Evolutionary conservation across 371 early-diverging fungal genomes (phyloP).

Genomic region (Dinochytrium kinnereticum): DNA sequence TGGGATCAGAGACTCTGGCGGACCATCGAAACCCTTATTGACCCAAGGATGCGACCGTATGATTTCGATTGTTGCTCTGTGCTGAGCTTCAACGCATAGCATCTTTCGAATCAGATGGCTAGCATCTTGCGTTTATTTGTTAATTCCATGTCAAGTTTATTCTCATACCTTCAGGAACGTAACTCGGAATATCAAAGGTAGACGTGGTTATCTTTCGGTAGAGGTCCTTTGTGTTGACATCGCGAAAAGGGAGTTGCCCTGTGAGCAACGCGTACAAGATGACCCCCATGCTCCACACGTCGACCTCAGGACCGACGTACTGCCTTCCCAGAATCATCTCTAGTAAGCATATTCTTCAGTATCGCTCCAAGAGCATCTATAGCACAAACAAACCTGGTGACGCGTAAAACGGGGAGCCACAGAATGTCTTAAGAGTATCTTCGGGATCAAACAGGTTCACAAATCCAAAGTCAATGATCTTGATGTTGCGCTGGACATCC

Average conservation of each 20-base stretch:
- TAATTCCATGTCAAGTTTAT: too few relatives aligned
- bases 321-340: conserved; percentile 77
- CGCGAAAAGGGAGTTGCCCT: conserved; percentile 63
- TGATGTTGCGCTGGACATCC: conserved; percentile 62
- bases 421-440: conserved; percentile 70
- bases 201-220: conserved; percentile 69
- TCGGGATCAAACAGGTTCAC: conserved; percentile 70
- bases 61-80: conserved; percentile 45
- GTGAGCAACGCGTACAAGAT: conserved; percentile 61
- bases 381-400: conserved; percentile 58
- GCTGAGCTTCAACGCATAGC: conserved; percentile 43
- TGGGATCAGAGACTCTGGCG: conserved; percentile 44
- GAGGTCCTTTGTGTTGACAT: conserved; percentile 71
- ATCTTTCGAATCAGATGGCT: conserved; percentile 43
- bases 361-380: too few relatives aligned
- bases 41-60: conserved; percentile 48
- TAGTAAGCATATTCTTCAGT: too few relatives aligned
- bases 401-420: conserved; percentile 72
- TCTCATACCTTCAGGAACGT: conserved; percentile 62
- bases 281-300: conserved; percentile 87
- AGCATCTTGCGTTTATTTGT: conserved; percentile 30
- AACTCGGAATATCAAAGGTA: conserved; percentile 58
- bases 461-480: conserved; percentile 79
- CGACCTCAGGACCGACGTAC: conserved; percentile 53
- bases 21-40: conserved; percentile 32